These are phyloP conservation scores for Pichia sp. DNA, from an alignment of 1,139 yeast species.

Conservation along the genomic window DNA sequence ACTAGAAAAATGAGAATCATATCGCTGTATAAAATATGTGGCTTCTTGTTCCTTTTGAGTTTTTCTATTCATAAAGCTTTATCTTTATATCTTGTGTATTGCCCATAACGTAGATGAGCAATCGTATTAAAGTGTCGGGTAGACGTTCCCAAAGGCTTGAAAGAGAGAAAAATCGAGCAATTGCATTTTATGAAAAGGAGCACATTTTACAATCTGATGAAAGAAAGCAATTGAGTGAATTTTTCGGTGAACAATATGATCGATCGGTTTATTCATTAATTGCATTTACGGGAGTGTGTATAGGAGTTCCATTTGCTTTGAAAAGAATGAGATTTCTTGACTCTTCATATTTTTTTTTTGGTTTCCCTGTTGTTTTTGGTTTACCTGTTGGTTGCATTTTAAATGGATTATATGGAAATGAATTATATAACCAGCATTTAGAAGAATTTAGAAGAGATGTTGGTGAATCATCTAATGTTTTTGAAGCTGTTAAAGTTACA, in stretches of 20 bases:
- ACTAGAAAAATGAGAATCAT: no score
- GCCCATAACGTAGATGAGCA: no score
- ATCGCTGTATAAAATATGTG: no score
- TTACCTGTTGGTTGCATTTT: slow-evolving; percentile 19
- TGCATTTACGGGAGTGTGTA: slow-evolving; percentile 23
- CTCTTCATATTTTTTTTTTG: no score
- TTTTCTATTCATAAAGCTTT: no score
- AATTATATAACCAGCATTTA: slow-evolving; percentile 14
- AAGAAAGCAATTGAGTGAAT: slow-evolving; percentile 19
- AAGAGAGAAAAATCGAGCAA: no score
- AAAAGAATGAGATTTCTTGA: no score
- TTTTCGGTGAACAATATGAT: slow-evolving; percentile 20
- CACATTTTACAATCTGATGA: slow-evolving; percentile 18
- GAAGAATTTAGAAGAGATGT: slow-evolving; percentile 11
- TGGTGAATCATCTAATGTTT: slow-evolving; percentile 21
- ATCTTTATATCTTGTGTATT: no score
- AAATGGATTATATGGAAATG: slow-evolving; percentile 18
- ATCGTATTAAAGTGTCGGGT: no score
- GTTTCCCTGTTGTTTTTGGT: slow-evolving; percentile 19
- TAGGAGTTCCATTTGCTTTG: slow-evolving; percentile 22
- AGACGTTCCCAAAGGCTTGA: no score
- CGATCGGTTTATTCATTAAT: slow-evolving; percentile 20
- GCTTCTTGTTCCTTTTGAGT: no score
- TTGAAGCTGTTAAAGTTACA: slow-evolving; percentile 18
- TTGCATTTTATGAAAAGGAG: no score